Conservation (phyloP, 2,329 filamentous ascomycete genomes). For the Ophiostoma sp. region DNA sequence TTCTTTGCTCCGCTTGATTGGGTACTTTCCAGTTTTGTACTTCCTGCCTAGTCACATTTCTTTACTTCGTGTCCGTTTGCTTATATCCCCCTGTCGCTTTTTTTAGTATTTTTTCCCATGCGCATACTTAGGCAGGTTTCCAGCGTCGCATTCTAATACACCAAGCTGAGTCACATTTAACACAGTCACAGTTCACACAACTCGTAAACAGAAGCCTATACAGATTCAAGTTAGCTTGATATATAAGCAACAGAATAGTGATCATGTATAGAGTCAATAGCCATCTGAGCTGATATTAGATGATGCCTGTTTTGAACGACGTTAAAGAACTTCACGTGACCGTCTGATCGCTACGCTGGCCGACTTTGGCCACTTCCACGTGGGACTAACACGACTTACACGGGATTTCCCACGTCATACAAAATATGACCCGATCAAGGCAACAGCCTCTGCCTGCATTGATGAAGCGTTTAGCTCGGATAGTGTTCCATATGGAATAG, state of each 20-base stretch:
- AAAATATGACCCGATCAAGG: background rate
- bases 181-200: background rate
- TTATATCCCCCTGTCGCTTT: background rate
- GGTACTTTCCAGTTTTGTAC: background rate
- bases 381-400: slow-evolving; percentile 9
- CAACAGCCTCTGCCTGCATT: background rate
- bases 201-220: background rate
- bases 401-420: background rate
- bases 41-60: background rate
- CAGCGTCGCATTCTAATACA: background rate
- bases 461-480: background rate
- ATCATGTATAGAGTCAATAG: too few species aligned
- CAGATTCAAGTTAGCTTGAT: background rate
- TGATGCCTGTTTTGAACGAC: background rate
- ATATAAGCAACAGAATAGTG: too few species aligned
- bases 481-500: too few species aligned
- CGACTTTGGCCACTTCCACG: background rate
- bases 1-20: background rate
- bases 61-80: background rate
- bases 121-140: background rate
- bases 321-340: background rate
- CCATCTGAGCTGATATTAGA: too few species aligned
- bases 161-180: background rate
- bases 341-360: background rate
- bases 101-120: background rate